These are phyloP conservation scores for Eucalyptus grandis DNA, from an alignment of 345 rosid genomes.

Conservation along the genomic window DNA sequence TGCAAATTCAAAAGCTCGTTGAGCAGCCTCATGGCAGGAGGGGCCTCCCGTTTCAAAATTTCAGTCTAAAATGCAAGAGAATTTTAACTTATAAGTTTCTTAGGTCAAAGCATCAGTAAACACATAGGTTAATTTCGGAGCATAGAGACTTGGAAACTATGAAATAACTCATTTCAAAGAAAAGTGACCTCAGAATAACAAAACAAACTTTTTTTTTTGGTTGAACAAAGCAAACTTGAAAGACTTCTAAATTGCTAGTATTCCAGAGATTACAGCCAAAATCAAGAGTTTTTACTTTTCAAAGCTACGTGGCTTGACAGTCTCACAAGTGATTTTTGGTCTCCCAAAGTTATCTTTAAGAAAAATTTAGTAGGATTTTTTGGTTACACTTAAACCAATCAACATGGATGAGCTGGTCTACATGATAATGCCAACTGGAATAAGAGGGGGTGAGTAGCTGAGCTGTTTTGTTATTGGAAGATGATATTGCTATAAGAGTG, in stretches of 20 bases:
- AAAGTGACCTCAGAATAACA: not conserved
- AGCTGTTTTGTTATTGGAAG: not conserved
- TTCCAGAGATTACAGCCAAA: not conserved
- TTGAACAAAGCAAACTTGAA: not conserved
- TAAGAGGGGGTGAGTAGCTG: not conserved
- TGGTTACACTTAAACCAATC: not conserved
- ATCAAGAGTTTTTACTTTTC: not conserved
- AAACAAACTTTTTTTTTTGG: not conserved
- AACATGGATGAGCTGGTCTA: not conserved
- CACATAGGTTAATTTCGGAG: not conserved
- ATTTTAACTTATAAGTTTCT: not conserved
- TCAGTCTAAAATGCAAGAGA: slow-evolving; percentile 28
- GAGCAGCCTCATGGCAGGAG: slow-evolving; percentile 86
- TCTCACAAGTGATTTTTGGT: not conserved
- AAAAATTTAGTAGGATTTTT: not conserved
- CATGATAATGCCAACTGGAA: not conserved
- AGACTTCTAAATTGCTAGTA: not conserved
- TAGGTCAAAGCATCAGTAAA: not conserved
- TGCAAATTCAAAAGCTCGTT: slow-evolving; percentile 80
- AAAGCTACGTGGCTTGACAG: not conserved
- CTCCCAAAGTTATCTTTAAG: not conserved
- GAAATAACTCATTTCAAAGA: not conserved
- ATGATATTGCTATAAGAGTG: not conserved
- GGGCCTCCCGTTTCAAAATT: slow-evolving; percentile 76
- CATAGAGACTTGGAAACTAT: not conserved